Base-by-base conservation (phyloP, 1,284 basidiomycete genomes). In the Mycosarcoma maydis region DNA sequence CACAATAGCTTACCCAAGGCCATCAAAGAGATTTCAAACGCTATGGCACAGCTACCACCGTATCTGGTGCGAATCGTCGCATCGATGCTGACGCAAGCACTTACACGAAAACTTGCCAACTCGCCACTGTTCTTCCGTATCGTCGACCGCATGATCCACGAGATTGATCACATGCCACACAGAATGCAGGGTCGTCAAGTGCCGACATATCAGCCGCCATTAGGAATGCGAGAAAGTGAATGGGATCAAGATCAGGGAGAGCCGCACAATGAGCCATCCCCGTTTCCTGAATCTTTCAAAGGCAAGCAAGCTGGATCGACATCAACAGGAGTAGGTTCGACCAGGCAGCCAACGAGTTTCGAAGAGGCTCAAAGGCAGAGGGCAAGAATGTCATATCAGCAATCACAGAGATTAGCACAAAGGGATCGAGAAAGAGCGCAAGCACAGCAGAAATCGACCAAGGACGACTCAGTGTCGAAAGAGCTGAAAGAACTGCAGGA, bases 121-220 rank as follows among this genome's bases (percentile, higher is more conserved):
- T 75, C 72, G 13, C 74, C 74, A 5, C 55, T 72, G 4, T 76
- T 75, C 65, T 75, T 75, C 44, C 51, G 68, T 27, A 33, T 72
- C 22, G 70, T 76, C 37, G 72, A 74, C 26, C 57, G 74, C 14
- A 70, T 73, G 72, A 67, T 76, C 26, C 74, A 76, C 58, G 74
- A 76, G 23, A 64, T 70, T 32, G 74, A 76, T 43, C 74, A 76
- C 51, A 54, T 74, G 53, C 72, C 72, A 16, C 65, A 72, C 26
- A 42, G 74, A 14, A 23, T 76, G 6, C 65, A 76, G 27, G 74
- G 74, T 2, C 55, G 60, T 10, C 70, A 69, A 20, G 64, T 75
- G 3, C 73, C 72, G 2, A 47, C 65, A 1, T 76, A 73, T n/a
- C 67, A 66, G 23, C 56, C 69, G 24, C 72, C 72, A 45, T 38